Evolutionary conservation across 805 yeast genomes (phyloP), one percentile per base, ranked within the genome.

Genomic region (Ogataea polymorpha): DNA sequence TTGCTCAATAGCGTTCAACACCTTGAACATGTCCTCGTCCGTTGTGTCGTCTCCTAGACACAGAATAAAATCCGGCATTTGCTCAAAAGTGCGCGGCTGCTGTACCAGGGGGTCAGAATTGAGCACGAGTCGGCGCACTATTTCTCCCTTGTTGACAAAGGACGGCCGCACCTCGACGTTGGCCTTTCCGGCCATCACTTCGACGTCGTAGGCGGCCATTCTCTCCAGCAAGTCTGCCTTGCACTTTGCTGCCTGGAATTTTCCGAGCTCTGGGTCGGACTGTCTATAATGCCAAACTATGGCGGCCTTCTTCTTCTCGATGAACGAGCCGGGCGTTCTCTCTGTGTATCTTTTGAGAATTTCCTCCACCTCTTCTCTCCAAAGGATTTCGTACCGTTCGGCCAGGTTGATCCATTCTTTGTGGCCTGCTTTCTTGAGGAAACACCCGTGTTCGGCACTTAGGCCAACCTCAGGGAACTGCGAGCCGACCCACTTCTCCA

Each of bases 391-490:
- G 50, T 80, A 70, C 34, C 78, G 67, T 38, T 80, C 89, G 10
- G 96, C 83, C 41, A 93, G 71, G 56, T 93, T 93, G 24, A 79
- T 75, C 99, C 99, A 93, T 11, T 72, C 63, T 11, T 66, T 63
- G 2, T 71, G 57, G 8, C 80, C 79, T n/a, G 82, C 75, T 49
- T 77, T 82, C 58, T 84, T 85, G 75, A 91, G 76, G 56, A 93
- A 93, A 57, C 97, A 91, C 6, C 99, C 99, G 62, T 93, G 99
- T 59, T 93, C 99, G 0, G 99, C 98, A 44, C 95, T 82, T 39
- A 93, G 71, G 1, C 97, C 96, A 24, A 93, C 67, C 31, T 71
- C 63, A 14, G 74, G 70, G 42, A 75, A 70, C 48, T 74, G 74
- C 2, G 74, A 55, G 6, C 97, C 97, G 47, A 90, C 68, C 93